Conservation (phyloP, 1,139 yeast genomes). For the Yamadazyma spencermartinsiae region DNA sequence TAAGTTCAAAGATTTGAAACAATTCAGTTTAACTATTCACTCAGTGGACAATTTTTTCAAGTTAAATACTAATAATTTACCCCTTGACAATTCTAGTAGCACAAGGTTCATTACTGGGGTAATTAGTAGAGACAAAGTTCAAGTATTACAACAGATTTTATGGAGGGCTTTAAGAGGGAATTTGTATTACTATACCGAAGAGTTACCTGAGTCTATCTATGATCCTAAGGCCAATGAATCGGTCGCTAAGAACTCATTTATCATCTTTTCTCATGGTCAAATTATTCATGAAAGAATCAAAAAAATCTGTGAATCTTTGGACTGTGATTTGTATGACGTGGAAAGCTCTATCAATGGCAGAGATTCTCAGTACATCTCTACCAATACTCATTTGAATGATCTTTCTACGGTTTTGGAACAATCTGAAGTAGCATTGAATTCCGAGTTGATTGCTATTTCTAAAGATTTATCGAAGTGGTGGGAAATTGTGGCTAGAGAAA, state of each 20-base stretch:
- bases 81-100: conserved; percentile 25
- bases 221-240: conserved; percentile 35
- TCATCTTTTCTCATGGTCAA: conserved; percentile 47
- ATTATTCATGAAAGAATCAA: conserved; percentile 41
- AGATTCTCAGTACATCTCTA: conserved; percentile 52
- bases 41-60: conserved; percentile 68
- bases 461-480: conserved; percentile 71
- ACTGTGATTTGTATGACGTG: conserved; percentile 43
- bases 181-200: conserved; percentile 70
- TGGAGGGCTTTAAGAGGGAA: conserved; percentile 96
- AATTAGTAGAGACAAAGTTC: conserved; percentile 68
- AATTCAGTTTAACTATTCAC: conserved; percentile 44
- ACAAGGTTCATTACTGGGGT: conserved; percentile 74
- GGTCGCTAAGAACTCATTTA: conserved; percentile 42
- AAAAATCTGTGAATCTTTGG: conserved; percentile 48
- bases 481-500: conserved; percentile 68
- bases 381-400: conserved; percentile 57
- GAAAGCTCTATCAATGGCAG: conserved; percentile 32
- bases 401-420: conserved; percentile 55
- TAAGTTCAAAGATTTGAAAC: conserved; percentile 39
- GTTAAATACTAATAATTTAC: conserved; percentile 28
- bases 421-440: conserved; percentile 58
- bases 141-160: conserved; percentile 76
- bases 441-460: conserved; percentile 74
- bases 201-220: conserved; percentile 52